A percentile compares a stretch with the other conserved stretches of the same genome.
phyloP scores from a whole-genome alignment of 2,329 filamentous ascomycete species.

The Cercospora brassicicola region DNA sequence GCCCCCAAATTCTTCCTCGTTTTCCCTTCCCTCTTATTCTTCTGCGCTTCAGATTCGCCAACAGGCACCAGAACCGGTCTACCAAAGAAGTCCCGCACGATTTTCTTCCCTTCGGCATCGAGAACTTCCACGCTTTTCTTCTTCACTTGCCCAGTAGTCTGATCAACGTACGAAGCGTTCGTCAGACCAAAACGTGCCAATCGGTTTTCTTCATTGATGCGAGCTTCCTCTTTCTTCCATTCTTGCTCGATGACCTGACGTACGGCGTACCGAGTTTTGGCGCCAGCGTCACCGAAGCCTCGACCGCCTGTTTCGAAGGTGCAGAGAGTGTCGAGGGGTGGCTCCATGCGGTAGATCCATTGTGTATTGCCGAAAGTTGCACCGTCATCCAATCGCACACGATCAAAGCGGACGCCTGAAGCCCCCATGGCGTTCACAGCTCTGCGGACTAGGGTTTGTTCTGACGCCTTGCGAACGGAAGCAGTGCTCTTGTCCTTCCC shows the following conservation, averaged over 20 bases:
- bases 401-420: conserved; percentile 77
- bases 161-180: conserved; percentile 23
- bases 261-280: conserved; percentile 82
- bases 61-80: conserved; percentile 59
- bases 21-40: conserved; percentile 41
- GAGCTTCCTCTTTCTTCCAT: conserved; percentile 69
- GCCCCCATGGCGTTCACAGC: conserved; percentile 82
- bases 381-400: conserved; percentile 68
- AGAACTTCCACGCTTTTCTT: conserved; percentile 26
- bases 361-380: conserved; percentile 26
- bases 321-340: conserved; percentile 76
- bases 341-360: conserved; percentile 94
- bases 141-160: conserved; percentile 16
- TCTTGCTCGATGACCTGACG: conserved; percentile 92
- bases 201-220: conserved; percentile 65
- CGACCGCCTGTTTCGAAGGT: conserved; percentile 69
- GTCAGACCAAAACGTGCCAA: conserved; percentile 64
- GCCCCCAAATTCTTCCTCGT: conserved; percentile 73
- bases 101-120: conserved; percentile 36
- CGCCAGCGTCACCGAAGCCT: conserved; percentile 52
- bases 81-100: conserved; percentile 85
- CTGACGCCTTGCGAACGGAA: conserved; percentile 82
- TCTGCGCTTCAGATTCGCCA: conserved; percentile 40
- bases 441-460: conserved; percentile 76
- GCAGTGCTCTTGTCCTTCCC: conserved; percentile 52